Conservation (phyloP, 371 early-diverging fungal species). For the Vairimorpha ceranae region DNA sequence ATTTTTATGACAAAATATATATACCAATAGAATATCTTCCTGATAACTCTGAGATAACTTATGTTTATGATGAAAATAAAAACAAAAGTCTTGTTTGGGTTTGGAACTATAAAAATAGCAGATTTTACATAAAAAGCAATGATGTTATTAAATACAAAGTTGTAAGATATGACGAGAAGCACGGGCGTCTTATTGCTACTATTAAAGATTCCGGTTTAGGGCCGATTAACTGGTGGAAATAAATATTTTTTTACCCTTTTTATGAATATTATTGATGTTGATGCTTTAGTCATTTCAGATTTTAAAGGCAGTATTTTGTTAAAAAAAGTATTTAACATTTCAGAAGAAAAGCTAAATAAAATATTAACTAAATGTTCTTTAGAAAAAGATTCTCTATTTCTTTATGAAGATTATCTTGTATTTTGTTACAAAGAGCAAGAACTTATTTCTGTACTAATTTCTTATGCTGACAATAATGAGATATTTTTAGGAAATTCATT, state of each 20-base stretch:
- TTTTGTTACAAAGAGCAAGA: slow-evolving; percentile 53
- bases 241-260: slow-evolving; percentile 9
- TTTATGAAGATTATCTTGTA: slow-evolving; percentile 43
- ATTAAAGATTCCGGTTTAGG: slow-evolving; percentile 44
- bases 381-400: slow-evolving; percentile 22
- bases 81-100: slow-evolving; percentile 27
- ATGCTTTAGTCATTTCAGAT: slow-evolving; percentile 23
- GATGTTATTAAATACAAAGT: slow-evolving; percentile 37
- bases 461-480: slow-evolving; percentile 55
- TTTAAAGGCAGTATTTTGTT: slow-evolving; percentile 13
- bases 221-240: slow-evolving; percentile 48
- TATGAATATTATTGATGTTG: slow-evolving; percentile 33
- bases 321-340: slow-evolving; percentile 12
- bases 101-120: slow-evolving; percentile 42
- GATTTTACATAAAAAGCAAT: slow-evolving; percentile 24
- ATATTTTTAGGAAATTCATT: slow-evolving; percentile 55
- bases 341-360: neutral
- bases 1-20: slow-evolving; percentile 19
- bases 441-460: slow-evolving; percentile 45
- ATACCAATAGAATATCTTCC: slow-evolving; percentile 11
- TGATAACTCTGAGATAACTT: slow-evolving; percentile 22
- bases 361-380: slow-evolving; percentile 6
- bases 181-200: neutral
- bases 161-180: neutral
- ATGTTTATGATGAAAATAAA: slow-evolving; percentile 27